These are phyloP conservation scores for Gynostemma pentaphyllum DNA, from an alignment of 306 rosid genomes.

Conservation along the genomic window DNA sequence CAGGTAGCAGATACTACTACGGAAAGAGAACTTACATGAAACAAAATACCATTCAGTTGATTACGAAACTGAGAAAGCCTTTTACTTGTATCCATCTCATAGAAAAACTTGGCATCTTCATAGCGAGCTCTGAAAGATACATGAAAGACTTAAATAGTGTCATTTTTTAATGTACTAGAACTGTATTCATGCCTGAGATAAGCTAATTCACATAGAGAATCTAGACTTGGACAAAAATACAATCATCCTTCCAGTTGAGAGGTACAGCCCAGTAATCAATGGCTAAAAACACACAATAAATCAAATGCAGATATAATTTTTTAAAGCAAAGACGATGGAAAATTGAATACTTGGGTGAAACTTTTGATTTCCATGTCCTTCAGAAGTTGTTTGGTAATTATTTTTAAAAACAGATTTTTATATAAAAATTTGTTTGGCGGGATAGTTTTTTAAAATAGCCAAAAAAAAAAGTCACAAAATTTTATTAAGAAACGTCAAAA, in stretches of 20 bases:
- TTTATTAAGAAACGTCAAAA: no score
- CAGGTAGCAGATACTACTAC: not conserved
- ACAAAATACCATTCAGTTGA: slow-evolving; percentile 69
- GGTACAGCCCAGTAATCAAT: not conserved
- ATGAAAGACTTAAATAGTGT: slow-evolving; percentile 1
- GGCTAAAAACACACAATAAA: not conserved
- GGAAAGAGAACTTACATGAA: slow-evolving; percentile 56
- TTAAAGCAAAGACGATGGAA: not conserved
- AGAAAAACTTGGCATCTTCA: slow-evolving; percentile 97
- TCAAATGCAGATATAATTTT: not conserved
- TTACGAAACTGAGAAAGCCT: slow-evolving; percentile 58
- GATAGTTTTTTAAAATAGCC: no score
- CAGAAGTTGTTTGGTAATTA: no score
- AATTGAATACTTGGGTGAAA: not conserved
- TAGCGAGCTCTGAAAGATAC: slow-evolving; percentile 72
- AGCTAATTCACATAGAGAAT: not conserved
- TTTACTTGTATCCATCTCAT: slow-evolving; percentile 63
- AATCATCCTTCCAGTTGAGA: not conserved
- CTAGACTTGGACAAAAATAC: no score
- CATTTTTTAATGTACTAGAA: not conserved
- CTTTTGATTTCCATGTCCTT: no score
- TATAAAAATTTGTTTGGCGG: no score
- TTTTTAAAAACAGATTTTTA: no score
- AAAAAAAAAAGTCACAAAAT: no score
- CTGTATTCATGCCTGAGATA: not conserved